Percentiles rank a stretch among this genome's conserved stretches.
Evolutionary conservation across 2,329 filamentous ascomycete species (phyloP).

Genomic region (Talaromyces sp.): DNA sequence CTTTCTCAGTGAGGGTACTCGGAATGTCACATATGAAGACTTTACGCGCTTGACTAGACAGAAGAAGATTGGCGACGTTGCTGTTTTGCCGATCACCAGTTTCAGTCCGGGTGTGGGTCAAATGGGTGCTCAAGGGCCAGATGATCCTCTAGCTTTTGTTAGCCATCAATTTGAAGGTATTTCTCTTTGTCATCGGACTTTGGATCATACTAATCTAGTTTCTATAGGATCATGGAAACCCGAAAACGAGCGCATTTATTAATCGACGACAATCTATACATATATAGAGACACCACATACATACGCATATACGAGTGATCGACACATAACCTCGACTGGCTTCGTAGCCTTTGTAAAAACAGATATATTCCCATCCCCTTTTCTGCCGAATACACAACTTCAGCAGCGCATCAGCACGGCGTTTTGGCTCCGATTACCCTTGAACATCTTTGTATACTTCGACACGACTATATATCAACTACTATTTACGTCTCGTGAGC

Average conservation of each 20-base stretch:
- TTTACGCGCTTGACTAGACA: constrained; percentile 82
- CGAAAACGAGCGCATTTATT: constrained; percentile 20
- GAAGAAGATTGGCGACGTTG: constrained; percentile 88
- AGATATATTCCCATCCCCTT: background rate
- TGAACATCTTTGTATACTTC: background rate
- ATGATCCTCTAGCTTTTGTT: constrained; percentile 95
- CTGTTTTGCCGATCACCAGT: constrained; percentile 91
- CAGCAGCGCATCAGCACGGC: constrained; percentile 18
- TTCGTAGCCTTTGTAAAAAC: background rate
- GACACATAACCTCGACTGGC: background rate
- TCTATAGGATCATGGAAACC: constrained; percentile 37
- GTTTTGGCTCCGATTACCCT: constrained; percentile 5
- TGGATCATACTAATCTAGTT: background rate
- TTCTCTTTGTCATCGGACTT: background rate
- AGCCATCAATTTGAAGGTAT: constrained; percentile 93
- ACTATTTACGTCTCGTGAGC: background rate
- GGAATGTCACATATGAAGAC: constrained; percentile 77
- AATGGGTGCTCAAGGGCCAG: constrained; percentile 83
- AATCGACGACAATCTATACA: background rate
- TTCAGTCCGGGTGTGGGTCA: constrained; percentile 93
- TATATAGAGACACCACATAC: background rate
- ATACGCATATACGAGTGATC: background rate
- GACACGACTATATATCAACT: background rate
- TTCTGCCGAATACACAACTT: background rate
- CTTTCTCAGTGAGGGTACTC: constrained; percentile 59